Conservation (phyloP, 2,329 filamentous ascomycete genomes). For the Lasiodiplodia citricola region DNA sequence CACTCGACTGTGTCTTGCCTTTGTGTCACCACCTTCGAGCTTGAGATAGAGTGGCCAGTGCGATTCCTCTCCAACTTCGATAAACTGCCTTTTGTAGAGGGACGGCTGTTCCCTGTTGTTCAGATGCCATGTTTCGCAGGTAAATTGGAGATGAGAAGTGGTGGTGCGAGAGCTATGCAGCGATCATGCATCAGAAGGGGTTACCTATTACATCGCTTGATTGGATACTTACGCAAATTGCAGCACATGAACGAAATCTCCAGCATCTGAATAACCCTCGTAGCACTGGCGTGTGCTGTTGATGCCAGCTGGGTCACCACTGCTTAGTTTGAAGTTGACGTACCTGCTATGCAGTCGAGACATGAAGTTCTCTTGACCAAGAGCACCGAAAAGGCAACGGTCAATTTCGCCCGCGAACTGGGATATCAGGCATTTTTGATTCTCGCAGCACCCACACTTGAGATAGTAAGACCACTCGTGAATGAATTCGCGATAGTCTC, state of each 20-base stretch:
- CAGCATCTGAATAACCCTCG: background rate
- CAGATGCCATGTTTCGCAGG: constrained; percentile 1
- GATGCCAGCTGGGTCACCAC: background rate
- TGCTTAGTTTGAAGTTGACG: constrained; percentile 19
- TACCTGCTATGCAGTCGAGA: constrained; percentile 17
- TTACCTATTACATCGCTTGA: background rate
- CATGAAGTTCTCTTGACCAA: constrained; percentile 26
- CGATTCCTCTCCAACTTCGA: background rate
- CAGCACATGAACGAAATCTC: background rate
- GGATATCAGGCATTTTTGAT: background rate
- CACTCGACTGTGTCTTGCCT: background rate
- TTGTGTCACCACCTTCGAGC: background rate
- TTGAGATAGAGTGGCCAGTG: background rate
- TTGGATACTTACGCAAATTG: constrained; percentile 8
- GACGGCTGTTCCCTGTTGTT: background rate
- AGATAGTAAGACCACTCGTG: constrained; percentile 23
- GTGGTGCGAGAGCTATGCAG: background rate
- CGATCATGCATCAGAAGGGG: background rate
- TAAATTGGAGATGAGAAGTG: background rate
- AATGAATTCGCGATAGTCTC: constrained; percentile 18
- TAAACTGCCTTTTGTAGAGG: background rate
- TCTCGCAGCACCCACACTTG: constrained; percentile 13
- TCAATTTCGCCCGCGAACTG: constrained; percentile 25
- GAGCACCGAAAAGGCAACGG: constrained; percentile 27
- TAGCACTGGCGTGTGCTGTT: background rate